These are phyloP conservation scores for Spergularia marina DNA, from an alignment of 148 eudicot genomes.

Conservation along the genomic window DNA sequence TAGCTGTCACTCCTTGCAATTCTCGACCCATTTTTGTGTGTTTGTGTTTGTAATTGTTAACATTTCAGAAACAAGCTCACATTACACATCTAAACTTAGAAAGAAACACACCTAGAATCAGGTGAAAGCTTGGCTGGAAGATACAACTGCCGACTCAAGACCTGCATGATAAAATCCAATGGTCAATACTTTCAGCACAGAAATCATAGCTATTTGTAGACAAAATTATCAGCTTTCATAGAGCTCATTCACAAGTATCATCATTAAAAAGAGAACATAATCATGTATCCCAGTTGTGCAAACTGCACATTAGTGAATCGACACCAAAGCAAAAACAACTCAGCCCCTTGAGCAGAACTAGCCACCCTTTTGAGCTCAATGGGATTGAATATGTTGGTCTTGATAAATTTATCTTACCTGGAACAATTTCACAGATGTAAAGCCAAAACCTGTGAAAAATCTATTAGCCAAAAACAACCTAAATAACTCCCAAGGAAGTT, in stretches of 20 bases:
- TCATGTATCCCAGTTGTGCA: neutral
- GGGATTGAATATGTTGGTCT: neutral
- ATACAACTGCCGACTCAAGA: slow-evolving; percentile 91
- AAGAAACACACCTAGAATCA: slow-evolving; percentile 45
- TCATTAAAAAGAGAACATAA: neutral
- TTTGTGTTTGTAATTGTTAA: neutral
- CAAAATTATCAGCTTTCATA: neutral
- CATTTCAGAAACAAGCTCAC: neutral
- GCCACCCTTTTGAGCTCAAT: neutral
- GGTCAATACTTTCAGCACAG: neutral
- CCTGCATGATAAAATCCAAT: slow-evolving; percentile 39
- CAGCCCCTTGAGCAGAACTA: neutral
- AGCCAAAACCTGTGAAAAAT: neutral
- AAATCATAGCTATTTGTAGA: neutral
- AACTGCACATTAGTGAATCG: neutral
- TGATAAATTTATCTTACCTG: neutral
- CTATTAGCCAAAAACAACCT: neutral
- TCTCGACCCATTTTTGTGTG: no score
- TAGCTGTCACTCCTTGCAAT: no score
- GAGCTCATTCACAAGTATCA: neutral
- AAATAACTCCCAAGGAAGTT: neutral
- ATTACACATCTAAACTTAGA: slow-evolving; percentile 2
- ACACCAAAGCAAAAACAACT: neutral
- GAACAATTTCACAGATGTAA: neutral
- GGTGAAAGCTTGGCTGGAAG: slow-evolving; percentile 83